phyloP scores from a whole-genome alignment of 352 stramenopile species.

The Sclerospora graminicola region DNA sequence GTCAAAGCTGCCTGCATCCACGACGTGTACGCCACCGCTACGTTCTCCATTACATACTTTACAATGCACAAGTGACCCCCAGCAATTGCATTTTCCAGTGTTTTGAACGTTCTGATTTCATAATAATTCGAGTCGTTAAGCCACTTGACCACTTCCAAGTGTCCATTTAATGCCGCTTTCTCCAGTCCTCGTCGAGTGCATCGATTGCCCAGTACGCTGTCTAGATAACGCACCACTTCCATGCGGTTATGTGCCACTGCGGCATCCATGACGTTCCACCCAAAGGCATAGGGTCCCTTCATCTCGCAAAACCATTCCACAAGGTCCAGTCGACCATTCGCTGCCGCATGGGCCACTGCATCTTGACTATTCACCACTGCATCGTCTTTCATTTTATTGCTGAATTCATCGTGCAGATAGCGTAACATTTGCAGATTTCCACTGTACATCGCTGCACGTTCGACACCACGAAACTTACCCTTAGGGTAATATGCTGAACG shows the following conservation, averaged over 20 bases:
- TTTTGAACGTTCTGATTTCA: conserved; percentile 25
- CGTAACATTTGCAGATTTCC: conserved; percentile 24
- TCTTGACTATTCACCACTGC: conserved; percentile 23
- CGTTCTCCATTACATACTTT: conserved; percentile 27
- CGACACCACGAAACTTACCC: conserved; percentile 25
- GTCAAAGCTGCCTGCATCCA: conserved; percentile 26
- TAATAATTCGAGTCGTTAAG: conserved; percentile 27
- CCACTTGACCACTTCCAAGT: conserved; percentile 27
- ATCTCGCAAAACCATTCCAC: conserved; percentile 31
- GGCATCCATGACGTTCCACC: conserved; percentile 34
- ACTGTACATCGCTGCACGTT: conserved; percentile 27
- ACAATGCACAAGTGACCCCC: conserved; percentile 29
- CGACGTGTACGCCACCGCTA: conserved; percentile 23
- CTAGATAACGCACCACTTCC: conserved; percentile 26
- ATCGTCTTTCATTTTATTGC: conserved; percentile 28
- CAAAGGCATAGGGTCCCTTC: conserved; percentile 29
- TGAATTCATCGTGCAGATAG: conserved; percentile 25
- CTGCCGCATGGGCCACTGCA: conserved; percentile 24
- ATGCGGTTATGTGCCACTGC: conserved; percentile 32
- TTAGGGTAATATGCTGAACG: conserved; percentile 21
- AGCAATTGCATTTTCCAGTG: conserved; percentile 31
- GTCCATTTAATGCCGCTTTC: conserved; percentile 19
- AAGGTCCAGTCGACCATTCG: conserved; percentile 21
- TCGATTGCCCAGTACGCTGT: conserved; percentile 24
- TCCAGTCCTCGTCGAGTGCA: conserved; percentile 30